Evolutionary conservation across 176 grass and related monocot species (phyloP).

Genomic region (Coix lacrymajobi): DNA sequence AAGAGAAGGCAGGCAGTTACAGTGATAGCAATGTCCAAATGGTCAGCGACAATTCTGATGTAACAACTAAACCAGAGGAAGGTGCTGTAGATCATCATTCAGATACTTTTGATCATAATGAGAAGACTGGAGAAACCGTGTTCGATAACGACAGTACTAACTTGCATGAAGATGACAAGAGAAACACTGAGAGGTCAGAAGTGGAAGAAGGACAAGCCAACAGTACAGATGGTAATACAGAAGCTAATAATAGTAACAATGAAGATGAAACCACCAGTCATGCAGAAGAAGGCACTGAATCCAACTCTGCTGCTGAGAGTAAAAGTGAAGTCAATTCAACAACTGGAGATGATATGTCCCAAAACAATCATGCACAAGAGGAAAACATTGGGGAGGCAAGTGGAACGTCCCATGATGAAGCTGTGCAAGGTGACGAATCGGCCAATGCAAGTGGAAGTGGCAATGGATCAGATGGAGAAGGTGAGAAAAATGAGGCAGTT

Average conservation of each 20-base stretch:
- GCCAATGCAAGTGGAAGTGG: background rate
- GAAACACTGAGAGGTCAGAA: conserved; percentile 33
- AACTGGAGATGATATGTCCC: conserved; percentile 16
- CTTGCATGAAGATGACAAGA: conserved; percentile 23
- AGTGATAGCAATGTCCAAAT: no score
- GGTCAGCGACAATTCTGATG: conserved; percentile 12
- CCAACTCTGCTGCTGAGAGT: conserved; percentile 36
- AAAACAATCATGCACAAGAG: conserved; percentile 25
- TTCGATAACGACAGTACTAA: conserved; percentile 39
- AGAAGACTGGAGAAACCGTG: conserved; percentile 39
- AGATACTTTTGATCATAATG: conserved; percentile 20
- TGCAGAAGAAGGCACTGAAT: conserved; percentile 5
- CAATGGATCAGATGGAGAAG: conserved; percentile 31
- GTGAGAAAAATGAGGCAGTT: conserved; percentile 27
- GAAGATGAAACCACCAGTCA: conserved; percentile 15
- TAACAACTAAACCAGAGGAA: conserved; percentile 45
- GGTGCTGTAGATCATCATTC: conserved; percentile 5
- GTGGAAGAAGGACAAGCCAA: conserved; percentile 27
- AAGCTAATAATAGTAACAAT: conserved; percentile 16
- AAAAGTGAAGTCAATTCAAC: conserved; percentile 27
- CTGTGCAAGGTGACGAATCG: conserved; percentile 17
- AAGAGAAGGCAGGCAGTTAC: conserved; percentile 41
- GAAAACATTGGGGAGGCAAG: conserved; percentile 25
- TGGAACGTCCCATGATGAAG: conserved; percentile 24
- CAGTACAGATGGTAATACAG: conserved; percentile 25